Percentiles rank a stretch among this genome's conserved stretches.
Evolutionary conservation across 768 basidiomycete genomes (phyloP).

Genomic region (Cubamyces lactineus): DNA sequence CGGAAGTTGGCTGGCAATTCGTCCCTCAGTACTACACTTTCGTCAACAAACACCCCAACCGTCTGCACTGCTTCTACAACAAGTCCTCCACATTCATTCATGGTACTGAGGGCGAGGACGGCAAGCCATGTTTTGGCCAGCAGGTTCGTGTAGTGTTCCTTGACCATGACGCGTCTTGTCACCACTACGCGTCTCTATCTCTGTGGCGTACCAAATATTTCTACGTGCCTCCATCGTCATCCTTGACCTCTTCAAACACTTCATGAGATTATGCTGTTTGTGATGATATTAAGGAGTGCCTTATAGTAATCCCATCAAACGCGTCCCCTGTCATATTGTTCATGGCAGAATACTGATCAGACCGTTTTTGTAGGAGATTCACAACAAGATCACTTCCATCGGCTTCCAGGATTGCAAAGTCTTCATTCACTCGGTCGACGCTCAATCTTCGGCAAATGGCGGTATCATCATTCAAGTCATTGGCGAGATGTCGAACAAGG

Average conservation of each 20-base stretch:
- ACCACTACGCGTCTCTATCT: conserved; percentile 4
- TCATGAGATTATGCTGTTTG: too few relatives aligned
- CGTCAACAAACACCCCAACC: conserved; percentile 96
- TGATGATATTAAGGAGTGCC: too few relatives aligned
- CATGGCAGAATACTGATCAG: neutral
- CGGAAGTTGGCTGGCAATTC: conserved; percentile 99
- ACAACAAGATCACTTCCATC: conserved; percentile 92
- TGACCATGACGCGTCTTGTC: conserved; percentile 18
- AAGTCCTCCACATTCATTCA: conserved; percentile 97
- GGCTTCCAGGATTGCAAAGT: conserved; percentile 98
- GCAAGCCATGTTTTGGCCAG: conserved; percentile 87
- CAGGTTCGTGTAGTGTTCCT: conserved; percentile 58
- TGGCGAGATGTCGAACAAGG: conserved; percentile 96
- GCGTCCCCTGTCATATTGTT: too few relatives aligned
- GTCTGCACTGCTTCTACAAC: conserved; percentile 98
- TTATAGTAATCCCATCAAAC: too few relatives aligned
- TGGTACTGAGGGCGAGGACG: conserved; percentile 95
- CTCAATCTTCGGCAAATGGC: conserved; percentile 90
- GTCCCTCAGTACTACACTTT: conserved; percentile 99
- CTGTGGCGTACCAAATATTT: neutral
- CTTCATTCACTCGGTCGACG: conserved; percentile 98
- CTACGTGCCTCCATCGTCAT: neutral
- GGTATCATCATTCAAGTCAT: conserved; percentile 99
- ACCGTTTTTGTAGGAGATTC: conserved; percentile 75
- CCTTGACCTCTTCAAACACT: too few relatives aligned